Evolutionary conservation across 1,284 basidiomycete species (phyloP).

Genomic region (Papiliotrema terrestris): DNA sequence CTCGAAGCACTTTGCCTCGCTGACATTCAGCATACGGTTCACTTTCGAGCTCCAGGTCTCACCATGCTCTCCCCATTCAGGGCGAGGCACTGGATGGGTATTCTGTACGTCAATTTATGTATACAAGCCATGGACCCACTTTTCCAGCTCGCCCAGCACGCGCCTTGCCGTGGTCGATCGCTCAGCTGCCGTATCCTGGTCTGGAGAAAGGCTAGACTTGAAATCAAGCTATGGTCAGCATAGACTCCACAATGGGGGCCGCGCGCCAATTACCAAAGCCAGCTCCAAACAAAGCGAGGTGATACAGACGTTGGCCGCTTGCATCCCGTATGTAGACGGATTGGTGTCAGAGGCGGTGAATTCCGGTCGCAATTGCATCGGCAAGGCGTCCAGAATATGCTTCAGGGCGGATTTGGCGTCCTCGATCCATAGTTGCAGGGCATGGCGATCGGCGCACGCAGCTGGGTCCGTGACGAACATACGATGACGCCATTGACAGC

Average conservation of each 20-base stretch:
- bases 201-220: background rate
- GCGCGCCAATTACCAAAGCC: background rate
- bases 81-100: background rate
- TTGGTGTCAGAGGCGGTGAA: no score
- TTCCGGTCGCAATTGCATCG: background rate
- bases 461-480: background rate
- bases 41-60: background rate
- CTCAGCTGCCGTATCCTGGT: background rate
- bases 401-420: background rate
- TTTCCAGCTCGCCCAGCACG: background rate
- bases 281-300: background rate
- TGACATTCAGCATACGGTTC: background rate
- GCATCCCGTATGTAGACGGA: background rate
- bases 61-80: background rate
- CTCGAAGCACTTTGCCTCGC: background rate
- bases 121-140: background rate
- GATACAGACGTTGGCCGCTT: conserved; percentile 2
- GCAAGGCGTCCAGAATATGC: background rate
- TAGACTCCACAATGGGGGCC: no score
- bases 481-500: conserved; percentile 1
- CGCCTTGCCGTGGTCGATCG: background rate
- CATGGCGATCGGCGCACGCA: background rate
- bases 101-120: background rate
- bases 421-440: background rate
- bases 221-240: background rate